Conservation (phyloP, 306 rosid species). For the Malus sylvestris region DNA sequence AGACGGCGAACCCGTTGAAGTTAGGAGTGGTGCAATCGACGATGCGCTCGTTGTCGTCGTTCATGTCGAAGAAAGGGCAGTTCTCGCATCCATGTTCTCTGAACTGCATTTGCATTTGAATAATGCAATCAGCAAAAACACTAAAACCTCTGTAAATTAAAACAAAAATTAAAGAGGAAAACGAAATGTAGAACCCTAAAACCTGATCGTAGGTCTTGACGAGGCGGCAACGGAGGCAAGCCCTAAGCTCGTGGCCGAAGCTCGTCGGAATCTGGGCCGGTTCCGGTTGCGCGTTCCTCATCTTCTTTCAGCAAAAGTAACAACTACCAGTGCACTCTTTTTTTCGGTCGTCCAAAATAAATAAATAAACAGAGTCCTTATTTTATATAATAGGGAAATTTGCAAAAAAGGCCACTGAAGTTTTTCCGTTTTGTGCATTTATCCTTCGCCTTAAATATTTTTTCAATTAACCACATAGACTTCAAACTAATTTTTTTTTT, state of each 20-base stretch:
- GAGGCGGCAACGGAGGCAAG: constrained; percentile 98
- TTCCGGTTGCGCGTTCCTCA: constrained; percentile 25
- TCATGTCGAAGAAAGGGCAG: constrained; percentile 89
- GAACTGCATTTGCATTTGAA: constrained; percentile 33
- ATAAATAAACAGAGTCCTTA: too few relatives aligned
- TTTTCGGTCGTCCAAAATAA: too few relatives aligned
- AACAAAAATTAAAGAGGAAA: background rate
- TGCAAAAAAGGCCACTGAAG: too few relatives aligned
- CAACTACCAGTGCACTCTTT: background rate
- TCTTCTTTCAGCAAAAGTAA: constrained; percentile 4
- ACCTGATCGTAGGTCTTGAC: constrained; percentile 99
- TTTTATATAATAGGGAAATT: too few relatives aligned
- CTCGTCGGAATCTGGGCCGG: constrained; percentile 93
- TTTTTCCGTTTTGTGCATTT: too few relatives aligned
- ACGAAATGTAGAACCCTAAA: background rate
- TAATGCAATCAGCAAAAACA: background rate
- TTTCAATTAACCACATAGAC: too few relatives aligned
- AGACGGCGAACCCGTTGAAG: constrained; percentile 63
- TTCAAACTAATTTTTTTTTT: too few relatives aligned
- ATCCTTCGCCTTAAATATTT: too few relatives aligned
- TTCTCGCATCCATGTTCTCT: constrained; percentile 92
- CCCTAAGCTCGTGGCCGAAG: constrained; percentile 71
- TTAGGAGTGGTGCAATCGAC: constrained; percentile 92
- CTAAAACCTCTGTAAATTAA: background rate
- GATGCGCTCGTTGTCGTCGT: constrained; percentile 79